Base-by-base conservation (phyloP, 257 asterid species). In the Solanum rostratum region DNA sequence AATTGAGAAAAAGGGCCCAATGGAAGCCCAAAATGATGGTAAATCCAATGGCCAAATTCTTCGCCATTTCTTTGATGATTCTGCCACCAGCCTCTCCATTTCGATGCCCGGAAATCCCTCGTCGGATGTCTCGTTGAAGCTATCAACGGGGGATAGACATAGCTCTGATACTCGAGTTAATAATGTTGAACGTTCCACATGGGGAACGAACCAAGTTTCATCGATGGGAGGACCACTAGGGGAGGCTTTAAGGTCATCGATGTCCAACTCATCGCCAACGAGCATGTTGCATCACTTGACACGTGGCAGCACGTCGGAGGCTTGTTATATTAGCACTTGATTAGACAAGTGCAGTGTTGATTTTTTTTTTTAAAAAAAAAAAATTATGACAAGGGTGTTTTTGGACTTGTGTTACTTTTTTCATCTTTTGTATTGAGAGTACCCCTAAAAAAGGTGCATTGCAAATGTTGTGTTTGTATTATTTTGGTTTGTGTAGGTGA, bases 201-300 rank as follows among this genome's bases (percentile, higher is more conserved):
- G 97, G 95, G 93, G 87, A 68, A 84, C 88, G 20, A 88, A 60
- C 79, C 91, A 86, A 53, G 89, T 66, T 14, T 87, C 91, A 16
- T 87, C 95, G 8, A 87, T 93, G 93, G 96, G 97, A 0, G 98
- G 98, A 10, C 98, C 99, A 30, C 87, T 96, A 27, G 99, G 97
- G 0, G 99, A 96, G 92, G 99, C 97, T 6, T 65, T 96, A 87
- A 87, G 98, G 83, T 92, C 95, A 0, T 93, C 97, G 0, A 85
- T 55, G n/a, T 84, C 97, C 37, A 86, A 71, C 43, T 90, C 96
- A 0, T 94, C 97, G 2, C 99, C 98, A 8, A 93, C 94, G 1
- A 96, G 99, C 27, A 96, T 94, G 83, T 89, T 94, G 63, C 93
- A 90, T 80, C 94, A 90, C 5, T 22, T 89, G 85, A 86, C 89